phyloP scores from a whole-genome alignment of 148 eudicot species.

The Fagopyrum tataricum region DNA sequence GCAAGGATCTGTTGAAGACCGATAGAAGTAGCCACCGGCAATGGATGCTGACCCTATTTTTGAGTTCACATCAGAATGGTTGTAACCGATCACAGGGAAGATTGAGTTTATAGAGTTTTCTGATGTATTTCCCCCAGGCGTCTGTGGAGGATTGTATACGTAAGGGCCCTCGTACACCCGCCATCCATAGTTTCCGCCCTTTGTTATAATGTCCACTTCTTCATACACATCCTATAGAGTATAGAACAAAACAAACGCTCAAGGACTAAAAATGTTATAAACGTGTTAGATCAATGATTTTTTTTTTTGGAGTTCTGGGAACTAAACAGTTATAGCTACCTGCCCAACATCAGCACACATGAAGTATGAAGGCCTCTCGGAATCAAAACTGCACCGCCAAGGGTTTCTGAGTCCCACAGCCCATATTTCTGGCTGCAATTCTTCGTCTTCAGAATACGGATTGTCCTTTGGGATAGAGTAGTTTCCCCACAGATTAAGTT shows the following conservation, averaged over 20 bases:
- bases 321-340: slow-evolving; percentile 26
- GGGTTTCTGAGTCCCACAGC: slow-evolving; percentile 81
- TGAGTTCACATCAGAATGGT: slow-evolving; percentile 53
- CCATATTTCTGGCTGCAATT: slow-evolving; percentile 74
- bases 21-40: slow-evolving; percentile 76
- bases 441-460: slow-evolving; percentile 49
- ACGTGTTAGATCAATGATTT: neutral
- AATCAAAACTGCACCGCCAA: slow-evolving; percentile 92
- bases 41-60: slow-evolving; percentile 73
- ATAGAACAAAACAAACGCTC: neutral
- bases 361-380: slow-evolving; percentile 77
- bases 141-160: slow-evolving; percentile 34
- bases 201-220: slow-evolving; percentile 70
- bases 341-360: slow-evolving; percentile 82
- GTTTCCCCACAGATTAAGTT: slow-evolving; percentile 69
- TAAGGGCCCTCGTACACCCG: slow-evolving; percentile 56
- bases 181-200: slow-evolving; percentile 85
- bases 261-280: neutral
- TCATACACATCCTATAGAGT: slow-evolving; percentile 49
- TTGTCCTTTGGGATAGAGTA: slow-evolving; percentile 79
- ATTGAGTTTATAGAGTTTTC: slow-evolving; percentile 39
- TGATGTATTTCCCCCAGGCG: slow-evolving; percentile 76
- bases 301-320: neutral
- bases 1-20: slow-evolving; percentile 76
- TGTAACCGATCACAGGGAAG: slow-evolving; percentile 82